Evolutionary conservation across 73 alveolate species (phyloP), one percentile per base, ranked within the genome.

Genomic region (Paramecium bursaria): DNA sequence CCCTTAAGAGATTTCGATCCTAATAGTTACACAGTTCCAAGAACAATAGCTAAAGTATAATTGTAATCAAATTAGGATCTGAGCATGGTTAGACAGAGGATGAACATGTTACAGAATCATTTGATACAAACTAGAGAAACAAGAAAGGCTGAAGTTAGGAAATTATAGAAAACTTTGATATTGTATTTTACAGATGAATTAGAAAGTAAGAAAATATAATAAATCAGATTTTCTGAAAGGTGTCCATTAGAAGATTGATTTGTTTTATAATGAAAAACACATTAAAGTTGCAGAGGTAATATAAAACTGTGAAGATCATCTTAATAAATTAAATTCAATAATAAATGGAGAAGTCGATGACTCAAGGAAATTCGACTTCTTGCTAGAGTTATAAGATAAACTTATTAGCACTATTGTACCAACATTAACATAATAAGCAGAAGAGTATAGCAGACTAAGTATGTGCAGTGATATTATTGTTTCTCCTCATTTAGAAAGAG

Each of bases 1-100:
- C 76, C 76, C 26, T 26, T 57, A 26, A 27, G 76, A 27, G 76
- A 57, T 26, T 57, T 57, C 26, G 76, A 57, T 57, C 76, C 76
- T 11, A 25, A 30, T 57, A 57, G 76, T 29, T 57, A 57, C 7
- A 17, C 76, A 11, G 76, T 57, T 29, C 76, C 76, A 0, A 23
- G 39, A 23, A 57, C 76, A 14, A 57, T 57, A n/a, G 76, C 76
- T 7, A n/a, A n/a, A 57, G 76, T 57, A 57, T 26, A 0, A 0
- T 10, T 57, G 31, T 57, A 25, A 3, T 57, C 21, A 29, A 29
- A 57, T 57, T 26, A 57, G 76, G 76, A 57, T 10, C 31, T 57
- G 17, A 57, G 76, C n/a, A 26, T 57, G 17, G 76, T 57, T 29
- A 57, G 76, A 29, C 39, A 57, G 7, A 57, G 76, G 31, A 57